A percentile compares a stretch with the other conserved stretches of the same genome.
Conservation (phyloP, 495 filamentous ascomycete genomes). For the Lentithecium fluviatile region DNA sequence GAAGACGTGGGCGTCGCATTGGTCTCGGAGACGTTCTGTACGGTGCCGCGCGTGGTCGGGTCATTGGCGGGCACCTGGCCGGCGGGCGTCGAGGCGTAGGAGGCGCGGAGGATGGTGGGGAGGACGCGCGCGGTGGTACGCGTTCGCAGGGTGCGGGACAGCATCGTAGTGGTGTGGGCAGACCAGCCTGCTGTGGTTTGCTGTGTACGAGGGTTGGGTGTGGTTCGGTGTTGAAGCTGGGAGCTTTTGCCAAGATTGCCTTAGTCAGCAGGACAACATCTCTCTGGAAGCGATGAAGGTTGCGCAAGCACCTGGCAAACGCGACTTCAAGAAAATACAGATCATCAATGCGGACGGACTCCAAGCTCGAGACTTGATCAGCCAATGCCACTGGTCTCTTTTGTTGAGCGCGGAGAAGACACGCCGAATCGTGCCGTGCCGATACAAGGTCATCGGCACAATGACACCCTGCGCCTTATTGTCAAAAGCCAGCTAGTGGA, state of each 20-base stretch:
- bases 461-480: no score
- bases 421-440: no score
- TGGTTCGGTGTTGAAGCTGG: background rate
- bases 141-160: constrained; percentile 23
- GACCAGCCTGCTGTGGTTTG: constrained; percentile 1
- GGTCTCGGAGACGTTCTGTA: constrained; percentile 58
- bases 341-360: no score
- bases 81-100: background rate
- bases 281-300: no score
- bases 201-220: background rate
- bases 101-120: constrained; percentile 27
- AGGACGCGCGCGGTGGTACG: constrained; percentile 16
- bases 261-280: no score
- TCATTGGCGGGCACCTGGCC: constrained; percentile 50
- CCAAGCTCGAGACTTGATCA: no score
- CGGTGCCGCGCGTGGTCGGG: constrained; percentile 50
- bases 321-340: no score
- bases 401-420: no score
- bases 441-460: no score
- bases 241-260: background rate
- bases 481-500: no score
- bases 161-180: constrained; percentile 21
- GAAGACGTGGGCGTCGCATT: constrained; percentile 58
- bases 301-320: no score
- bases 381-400: no score